phyloP scores from a whole-genome alignment of 495 filamentous ascomycete species.

The Clavariopsis aquatica region DNA sequence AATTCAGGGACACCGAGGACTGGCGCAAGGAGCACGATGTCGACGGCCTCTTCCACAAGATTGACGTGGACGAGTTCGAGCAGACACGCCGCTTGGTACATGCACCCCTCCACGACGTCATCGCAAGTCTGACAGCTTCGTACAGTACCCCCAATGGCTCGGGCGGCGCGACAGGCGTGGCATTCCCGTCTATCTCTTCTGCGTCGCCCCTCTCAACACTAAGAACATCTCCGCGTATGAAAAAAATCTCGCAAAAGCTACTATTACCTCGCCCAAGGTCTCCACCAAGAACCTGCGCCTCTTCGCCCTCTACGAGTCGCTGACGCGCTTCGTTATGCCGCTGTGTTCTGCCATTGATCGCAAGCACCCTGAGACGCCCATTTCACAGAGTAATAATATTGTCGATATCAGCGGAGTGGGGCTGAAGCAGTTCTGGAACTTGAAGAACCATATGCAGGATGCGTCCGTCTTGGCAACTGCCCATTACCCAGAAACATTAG shows the following conservation, averaged over 20 bases:
- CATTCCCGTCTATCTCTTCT: conserved; percentile 86
- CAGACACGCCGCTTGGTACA: conserved; percentile 70
- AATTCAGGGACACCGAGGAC: conserved; percentile 86
- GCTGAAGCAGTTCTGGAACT: conserved; percentile 89
- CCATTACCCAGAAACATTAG: conserved; percentile 88
- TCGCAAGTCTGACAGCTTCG: conserved; percentile 20
- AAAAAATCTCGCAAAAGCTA: conserved; percentile 55
- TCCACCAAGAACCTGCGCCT: conserved; percentile 69
- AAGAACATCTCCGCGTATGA: conserved; percentile 81
- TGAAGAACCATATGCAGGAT: conserved; percentile 89
- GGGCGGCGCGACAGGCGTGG: conserved; percentile 83
- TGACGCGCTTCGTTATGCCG: conserved; percentile 83
- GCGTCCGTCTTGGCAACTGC: conserved; percentile 82
- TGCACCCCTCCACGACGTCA: background rate
- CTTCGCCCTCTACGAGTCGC: conserved; percentile 86
- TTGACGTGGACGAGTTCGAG: conserved; percentile 77
- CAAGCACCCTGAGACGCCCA: conserved; percentile 70
- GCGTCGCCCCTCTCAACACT: conserved; percentile 76
- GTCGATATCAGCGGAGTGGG: conserved; percentile 83
- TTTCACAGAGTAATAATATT: conserved; percentile 85
- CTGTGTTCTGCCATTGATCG: conserved; percentile 70
- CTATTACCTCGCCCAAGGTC: conserved; percentile 50
- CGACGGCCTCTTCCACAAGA: conserved; percentile 45
- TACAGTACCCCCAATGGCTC: conserved; percentile 89
- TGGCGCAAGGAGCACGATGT: conserved; percentile 76